Percentiles rank a stretch among this genome's conserved stretches.
Evolutionary conservation across 164 flowering plant genomes (phyloP).

Genomic region (Magnolia officinalis): DNA sequence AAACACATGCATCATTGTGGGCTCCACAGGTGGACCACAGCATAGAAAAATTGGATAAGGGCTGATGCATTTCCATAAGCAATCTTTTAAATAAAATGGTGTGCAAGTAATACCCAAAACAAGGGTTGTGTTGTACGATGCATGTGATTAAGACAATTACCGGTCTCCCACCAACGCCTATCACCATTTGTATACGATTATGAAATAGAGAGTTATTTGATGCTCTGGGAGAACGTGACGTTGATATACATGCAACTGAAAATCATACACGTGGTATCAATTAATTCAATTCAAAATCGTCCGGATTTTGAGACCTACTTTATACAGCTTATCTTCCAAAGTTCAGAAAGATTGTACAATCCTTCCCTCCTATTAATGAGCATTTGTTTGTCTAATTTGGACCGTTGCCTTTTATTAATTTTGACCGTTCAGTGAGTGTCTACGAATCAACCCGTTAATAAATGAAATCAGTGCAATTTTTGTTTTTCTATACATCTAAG

Average conservation of each 20-base stretch:
- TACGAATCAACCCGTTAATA: too few relatives aligned
- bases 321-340: background rate
- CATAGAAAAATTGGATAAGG: background rate
- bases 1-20: too few relatives aligned
- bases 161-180: background rate
- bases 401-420: too few relatives aligned
- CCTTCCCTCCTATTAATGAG: background rate
- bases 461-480: too few relatives aligned
- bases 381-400: background rate
- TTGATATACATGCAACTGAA: background rate
- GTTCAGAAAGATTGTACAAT: too few relatives aligned
- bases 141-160: background rate
- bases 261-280: too few relatives aligned
- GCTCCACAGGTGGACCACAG: background rate
- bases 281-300: background rate
- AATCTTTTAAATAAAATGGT: too few relatives aligned
- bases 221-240: background rate
- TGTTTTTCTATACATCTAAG: too few relatives aligned
- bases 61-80: background rate
- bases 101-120: background rate
- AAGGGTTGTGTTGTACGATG: background rate
- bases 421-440: too few relatives aligned
- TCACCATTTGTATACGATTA: background rate
- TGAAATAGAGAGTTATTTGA: background rate
- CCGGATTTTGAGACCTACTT: background rate